phyloP scores from a whole-genome alignment of 305 asterid species.

The Caryopteris hybrid region DNA sequence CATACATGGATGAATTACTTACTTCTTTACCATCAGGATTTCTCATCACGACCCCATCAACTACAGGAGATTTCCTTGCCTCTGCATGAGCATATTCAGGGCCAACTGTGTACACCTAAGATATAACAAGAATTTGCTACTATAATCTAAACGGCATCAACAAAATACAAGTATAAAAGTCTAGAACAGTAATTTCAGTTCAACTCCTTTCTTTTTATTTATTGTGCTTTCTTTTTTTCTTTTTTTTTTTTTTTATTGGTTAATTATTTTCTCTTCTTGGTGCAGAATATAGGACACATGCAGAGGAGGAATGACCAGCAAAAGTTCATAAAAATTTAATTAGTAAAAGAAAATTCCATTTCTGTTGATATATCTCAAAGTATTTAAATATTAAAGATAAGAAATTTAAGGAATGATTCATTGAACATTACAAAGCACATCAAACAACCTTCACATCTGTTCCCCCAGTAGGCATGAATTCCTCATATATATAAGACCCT shows the following conservation, averaged over 20 bases:
- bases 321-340: slow-evolving; percentile 2
- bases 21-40: slow-evolving; percentile 99
- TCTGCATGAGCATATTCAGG: slow-evolving; percentile 99
- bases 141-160: slow-evolving; percentile 11
- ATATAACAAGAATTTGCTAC: neutral
- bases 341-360: neutral
- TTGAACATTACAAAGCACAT: slow-evolving; percentile 10
- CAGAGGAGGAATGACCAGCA: slow-evolving; percentile 5
- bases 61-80: slow-evolving; percentile 99
- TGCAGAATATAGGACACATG: too few relatives aligned
- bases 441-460: slow-evolving; percentile 91
- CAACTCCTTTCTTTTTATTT: neutral
- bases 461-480: slow-evolving; percentile 99
- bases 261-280: neutral
- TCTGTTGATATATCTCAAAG: slow-evolving; percentile 3
- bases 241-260: neutral
- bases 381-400: neutral
- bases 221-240: neutral
- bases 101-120: slow-evolving; percentile 94
- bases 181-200: neutral
- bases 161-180: neutral
- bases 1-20: slow-evolving; percentile 24
- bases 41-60: slow-evolving; percentile 99
- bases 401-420: slow-evolving; percentile 1
- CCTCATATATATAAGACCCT: slow-evolving; percentile 98